These are phyloP conservation scores for Candida germanica DNA, from an alignment of 805 yeast genomes.

Conservation along the genomic window DNA sequence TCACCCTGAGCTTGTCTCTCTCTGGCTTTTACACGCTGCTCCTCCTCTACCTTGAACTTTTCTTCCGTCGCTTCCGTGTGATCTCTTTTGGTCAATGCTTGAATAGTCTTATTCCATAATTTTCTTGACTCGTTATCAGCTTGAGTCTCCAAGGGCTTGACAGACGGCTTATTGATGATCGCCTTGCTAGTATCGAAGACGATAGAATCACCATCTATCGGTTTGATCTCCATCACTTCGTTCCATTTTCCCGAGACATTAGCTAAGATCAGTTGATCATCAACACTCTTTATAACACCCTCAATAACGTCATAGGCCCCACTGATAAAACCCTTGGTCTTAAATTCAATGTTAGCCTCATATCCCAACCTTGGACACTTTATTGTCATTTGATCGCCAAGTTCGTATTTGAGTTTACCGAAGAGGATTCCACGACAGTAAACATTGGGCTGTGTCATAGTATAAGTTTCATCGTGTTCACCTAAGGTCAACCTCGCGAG, in stretches of 20 bases:
- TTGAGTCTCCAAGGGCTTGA: constrained; percentile 78
- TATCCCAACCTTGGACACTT: constrained; percentile 57
- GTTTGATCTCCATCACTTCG: constrained; percentile 68
- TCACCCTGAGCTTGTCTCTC: constrained; percentile 74
- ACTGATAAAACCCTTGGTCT: constrained; percentile 89
- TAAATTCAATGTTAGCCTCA: constrained; percentile 84
- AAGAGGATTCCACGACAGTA: constrained; percentile 91
- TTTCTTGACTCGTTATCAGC: constrained; percentile 76
- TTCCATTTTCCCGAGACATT: constrained; percentile 92
- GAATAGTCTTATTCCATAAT: constrained; percentile 79
- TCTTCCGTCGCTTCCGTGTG: constrained; percentile 86
- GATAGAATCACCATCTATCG: constrained; percentile 42
- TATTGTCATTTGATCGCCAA: constrained; percentile 88
- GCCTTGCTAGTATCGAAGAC: constrained; percentile 49
- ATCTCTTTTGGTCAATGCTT: constrained; percentile 75
- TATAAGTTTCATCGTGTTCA: constrained; percentile 67
- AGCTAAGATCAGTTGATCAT: constrained; percentile 50
- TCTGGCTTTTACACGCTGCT: constrained; percentile 75
- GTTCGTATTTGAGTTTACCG: constrained; percentile 84
- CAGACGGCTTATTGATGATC: constrained; percentile 56
- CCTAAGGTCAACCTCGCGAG: constrained; percentile 66
- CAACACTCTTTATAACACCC: constrained; percentile 56
- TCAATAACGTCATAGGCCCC: constrained; percentile 90
- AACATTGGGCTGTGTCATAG: constrained; percentile 91
- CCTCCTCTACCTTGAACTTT: constrained; percentile 80